Conservation (phyloP, 495 filamentous ascomycete species). For the Penicillium waksmanii region DNA sequence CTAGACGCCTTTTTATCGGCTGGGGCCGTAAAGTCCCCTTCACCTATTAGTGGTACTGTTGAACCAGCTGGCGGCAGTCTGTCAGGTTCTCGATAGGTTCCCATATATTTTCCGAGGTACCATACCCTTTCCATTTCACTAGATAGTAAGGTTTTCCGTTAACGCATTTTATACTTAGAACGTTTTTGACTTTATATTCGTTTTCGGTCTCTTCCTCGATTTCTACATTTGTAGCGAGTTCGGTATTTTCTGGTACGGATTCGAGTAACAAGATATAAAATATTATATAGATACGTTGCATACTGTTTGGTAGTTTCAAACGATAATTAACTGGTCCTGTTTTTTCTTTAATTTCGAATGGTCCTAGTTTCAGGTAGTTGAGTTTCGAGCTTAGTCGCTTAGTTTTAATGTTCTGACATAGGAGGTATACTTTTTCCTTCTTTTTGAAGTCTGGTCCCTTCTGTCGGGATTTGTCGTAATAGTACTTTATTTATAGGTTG, state of each 20-base stretch:
- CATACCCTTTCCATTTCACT: slow-evolving; percentile 12
- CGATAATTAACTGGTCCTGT: slow-evolving; percentile 13
- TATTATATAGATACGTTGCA: slow-evolving; percentile 7
- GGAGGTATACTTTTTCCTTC: slow-evolving; percentile 8
- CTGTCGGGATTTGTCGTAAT: not conserved
- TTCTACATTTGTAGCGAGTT: slow-evolving; percentile 12
- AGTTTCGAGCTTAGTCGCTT: slow-evolving; percentile 14
- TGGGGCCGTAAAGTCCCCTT: not conserved
- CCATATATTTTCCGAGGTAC: slow-evolving; percentile 17
- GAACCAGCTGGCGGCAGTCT: slow-evolving; percentile 10
- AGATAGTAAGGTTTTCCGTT: slow-evolving; percentile 8
- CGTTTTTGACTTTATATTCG: slow-evolving; percentile 10
- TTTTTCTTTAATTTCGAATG: slow-evolving; percentile 18
- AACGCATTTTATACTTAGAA: not conserved
- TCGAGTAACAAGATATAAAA: slow-evolving; percentile 9
- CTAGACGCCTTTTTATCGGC: not conserved
- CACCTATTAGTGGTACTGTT: not conserved
- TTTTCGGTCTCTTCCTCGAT: slow-evolving; percentile 14
- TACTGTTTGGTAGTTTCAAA: slow-evolving; percentile 10
- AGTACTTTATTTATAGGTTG: not conserved
- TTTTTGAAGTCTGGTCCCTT: slow-evolving; percentile 2
- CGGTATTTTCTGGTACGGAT: slow-evolving; percentile 5
- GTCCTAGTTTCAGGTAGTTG: slow-evolving; percentile 10
- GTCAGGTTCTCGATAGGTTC: slow-evolving; percentile 16
- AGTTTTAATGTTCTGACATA: slow-evolving; percentile 10